Evolutionary conservation across 495 filamentous ascomycete species (phyloP).

Genomic region (Amniculicola lignicola): DNA sequence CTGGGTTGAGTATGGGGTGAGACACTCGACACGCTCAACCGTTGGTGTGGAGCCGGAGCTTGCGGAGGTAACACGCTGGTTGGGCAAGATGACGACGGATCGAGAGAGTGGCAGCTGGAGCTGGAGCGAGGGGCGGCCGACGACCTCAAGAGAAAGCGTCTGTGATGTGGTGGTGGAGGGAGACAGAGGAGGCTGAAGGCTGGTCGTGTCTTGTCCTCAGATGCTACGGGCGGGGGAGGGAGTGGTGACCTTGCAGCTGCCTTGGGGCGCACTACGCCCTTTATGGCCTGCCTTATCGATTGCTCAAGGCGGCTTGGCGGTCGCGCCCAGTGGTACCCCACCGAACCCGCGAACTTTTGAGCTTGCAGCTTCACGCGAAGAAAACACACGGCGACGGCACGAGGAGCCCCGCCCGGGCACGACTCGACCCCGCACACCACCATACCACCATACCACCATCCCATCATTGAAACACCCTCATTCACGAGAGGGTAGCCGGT

Average conservation of each 20-base stretch:
- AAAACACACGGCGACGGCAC: no score
- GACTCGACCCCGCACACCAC: no score
- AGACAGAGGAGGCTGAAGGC: neutral
- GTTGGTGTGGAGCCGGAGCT: no score
- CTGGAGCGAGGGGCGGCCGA: neutral
- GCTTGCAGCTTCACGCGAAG: neutral
- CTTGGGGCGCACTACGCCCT: neutral
- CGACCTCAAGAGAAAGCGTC: neutral
- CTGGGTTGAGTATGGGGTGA: no score
- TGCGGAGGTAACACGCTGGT: no score
- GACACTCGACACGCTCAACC: no score
- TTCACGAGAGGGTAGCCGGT: no score
- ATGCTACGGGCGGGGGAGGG: neutral
- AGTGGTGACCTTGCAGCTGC: neutral
- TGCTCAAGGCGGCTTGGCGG: neutral
- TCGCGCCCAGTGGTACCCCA: constrained; percentile 6
- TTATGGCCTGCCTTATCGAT: neutral
- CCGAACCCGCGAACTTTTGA: constrained; percentile 2
- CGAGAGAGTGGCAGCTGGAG: neutral
- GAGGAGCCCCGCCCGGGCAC: no score
- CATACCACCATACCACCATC: no score
- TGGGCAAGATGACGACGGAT: neutral
- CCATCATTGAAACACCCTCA: no score
- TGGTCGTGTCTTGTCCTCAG: neutral
- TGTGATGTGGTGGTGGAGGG: neutral